Evolutionary conservation across 1,284 basidiomycete species (phyloP), one percentile per base, ranked within the genome.

Genomic region (Ganoderma resinaceum): DNA sequence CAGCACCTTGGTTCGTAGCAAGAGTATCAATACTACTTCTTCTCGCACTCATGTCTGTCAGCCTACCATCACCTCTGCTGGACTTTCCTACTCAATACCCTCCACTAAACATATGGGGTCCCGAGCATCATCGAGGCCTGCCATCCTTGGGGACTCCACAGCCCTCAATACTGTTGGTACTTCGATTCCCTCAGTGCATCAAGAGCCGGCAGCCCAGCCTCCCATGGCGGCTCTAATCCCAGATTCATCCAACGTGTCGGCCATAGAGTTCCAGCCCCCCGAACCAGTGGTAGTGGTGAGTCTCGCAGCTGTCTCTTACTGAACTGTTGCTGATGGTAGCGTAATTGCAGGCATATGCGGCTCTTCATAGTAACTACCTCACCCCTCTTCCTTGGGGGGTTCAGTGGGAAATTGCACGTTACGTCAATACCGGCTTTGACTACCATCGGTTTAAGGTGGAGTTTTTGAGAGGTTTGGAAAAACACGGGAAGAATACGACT

Each of bases 331-430:
- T 31, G 6, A 55, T 14, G 6, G 31, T 31, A 55, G 16, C 18
- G 40, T 18, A 9, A 29, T 18, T n/a, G 23, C n/a, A 37, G 42
- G 40, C 46, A 14, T 20, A 26, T 35, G 9, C 16, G 46, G 7
- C 5, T 12, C 63, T 26, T n/a, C 11, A 31, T 20, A n/a, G 20
- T 18, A 23, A 43, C 18, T 63, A 20, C 9, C 49, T 73, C 26
- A 7, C 37, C 3, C n/a, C 38, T 12, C 59, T 69, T 18, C 69
- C 69, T 0, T 73, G 72, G 72, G 72, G 72, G 18, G 70, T 73
- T 0, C 76, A 75, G 31, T 80, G 78, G 78, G 78, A 79, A 66
- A 63, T 79, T 23, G 75, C 73, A 0, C 72, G 79, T 0, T 72
- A 73, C 14, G 62, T 76, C 62, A 26, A 62, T 64, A 26, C 63